Conservation (phyloP, 1,139 yeast genomes). For the Meyerozyma smithsonii region DNA sequence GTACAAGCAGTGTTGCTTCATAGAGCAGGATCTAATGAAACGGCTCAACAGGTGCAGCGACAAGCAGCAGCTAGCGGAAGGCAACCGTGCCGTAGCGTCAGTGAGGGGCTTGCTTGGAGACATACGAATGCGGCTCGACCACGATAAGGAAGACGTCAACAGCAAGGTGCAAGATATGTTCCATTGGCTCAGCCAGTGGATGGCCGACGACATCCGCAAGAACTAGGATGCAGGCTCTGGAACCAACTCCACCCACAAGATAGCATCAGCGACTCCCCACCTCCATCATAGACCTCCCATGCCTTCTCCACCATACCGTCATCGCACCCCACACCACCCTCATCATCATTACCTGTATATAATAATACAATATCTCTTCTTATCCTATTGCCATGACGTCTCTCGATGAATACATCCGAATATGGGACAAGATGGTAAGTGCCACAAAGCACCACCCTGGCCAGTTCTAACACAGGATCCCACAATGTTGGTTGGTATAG, state of each 20-base stretch:
- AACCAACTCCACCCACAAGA: no score
- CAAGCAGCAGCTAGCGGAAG: neutral
- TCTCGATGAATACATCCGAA: constrained; percentile 5
- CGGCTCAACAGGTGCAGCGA: constrained; percentile 8
- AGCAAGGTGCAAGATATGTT: constrained; percentile 18
- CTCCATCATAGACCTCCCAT: no score
- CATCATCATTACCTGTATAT: constrained; percentile 7
- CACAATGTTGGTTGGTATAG: constrained; percentile 10
- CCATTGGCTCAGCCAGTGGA: constrained; percentile 24
- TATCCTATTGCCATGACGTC: neutral
- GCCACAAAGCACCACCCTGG: neutral
- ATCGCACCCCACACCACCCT: no score
- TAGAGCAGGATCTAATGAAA: constrained; percentile 22
- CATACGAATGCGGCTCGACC: constrained; percentile 23
- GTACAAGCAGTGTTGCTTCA: constrained; percentile 25
- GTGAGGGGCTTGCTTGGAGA: constrained; percentile 33
- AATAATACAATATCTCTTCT: neutral
- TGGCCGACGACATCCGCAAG: constrained; percentile 6
- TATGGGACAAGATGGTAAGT: constrained; percentile 16
- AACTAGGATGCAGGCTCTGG: neutral
- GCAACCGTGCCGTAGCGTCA: constrained; percentile 12
- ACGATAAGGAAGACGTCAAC: constrained; percentile 25
- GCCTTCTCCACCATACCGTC: no score
- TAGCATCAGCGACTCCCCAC: no score
- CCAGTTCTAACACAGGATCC: constrained; percentile 16